Conservation (phyloP, 78 protist genomes). For the Dictyostelium intermedium region DNA sequence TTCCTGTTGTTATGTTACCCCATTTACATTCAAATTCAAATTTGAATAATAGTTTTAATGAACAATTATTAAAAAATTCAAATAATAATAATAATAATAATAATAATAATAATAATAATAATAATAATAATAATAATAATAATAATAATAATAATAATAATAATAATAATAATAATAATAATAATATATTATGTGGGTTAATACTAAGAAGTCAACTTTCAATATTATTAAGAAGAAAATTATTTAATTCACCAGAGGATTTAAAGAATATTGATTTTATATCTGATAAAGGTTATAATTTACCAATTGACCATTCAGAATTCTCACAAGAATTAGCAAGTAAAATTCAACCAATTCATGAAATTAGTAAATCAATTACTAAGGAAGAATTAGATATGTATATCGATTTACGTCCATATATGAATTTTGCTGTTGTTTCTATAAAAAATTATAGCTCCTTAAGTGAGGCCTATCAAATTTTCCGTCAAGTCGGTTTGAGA, state of each 20-base stretch:
- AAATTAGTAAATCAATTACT: background rate
- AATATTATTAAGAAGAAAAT: conserved; percentile 34
- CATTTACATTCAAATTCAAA: background rate
- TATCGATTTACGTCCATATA: conserved; percentile 54
- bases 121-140: background rate
- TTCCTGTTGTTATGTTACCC: conserved; percentile 82
- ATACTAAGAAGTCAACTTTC: conserved; percentile 72
- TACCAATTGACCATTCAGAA: conserved; percentile 30
- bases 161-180: background rate
- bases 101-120: background rate
- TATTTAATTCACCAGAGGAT: background rate
- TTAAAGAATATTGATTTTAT: background rate
- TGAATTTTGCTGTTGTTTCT: conserved; percentile 62
- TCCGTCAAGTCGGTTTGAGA: conserved; percentile 47
- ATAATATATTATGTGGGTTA: conserved; percentile 60
- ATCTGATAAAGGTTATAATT: background rate
- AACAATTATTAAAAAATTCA: background rate
- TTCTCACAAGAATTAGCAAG: conserved; percentile 34
- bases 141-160: conserved; percentile 3
- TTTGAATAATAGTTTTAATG: background rate
- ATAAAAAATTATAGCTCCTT: conserved; percentile 61
- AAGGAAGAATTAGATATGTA: background rate
- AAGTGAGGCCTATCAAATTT: conserved; percentile 59
- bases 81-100: background rate
- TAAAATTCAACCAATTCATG: background rate